Evolutionary conservation across 257 asterid genomes (phyloP), one percentile per base, ranked within the genome.

Genomic region (Perilla frutescens): DNA sequence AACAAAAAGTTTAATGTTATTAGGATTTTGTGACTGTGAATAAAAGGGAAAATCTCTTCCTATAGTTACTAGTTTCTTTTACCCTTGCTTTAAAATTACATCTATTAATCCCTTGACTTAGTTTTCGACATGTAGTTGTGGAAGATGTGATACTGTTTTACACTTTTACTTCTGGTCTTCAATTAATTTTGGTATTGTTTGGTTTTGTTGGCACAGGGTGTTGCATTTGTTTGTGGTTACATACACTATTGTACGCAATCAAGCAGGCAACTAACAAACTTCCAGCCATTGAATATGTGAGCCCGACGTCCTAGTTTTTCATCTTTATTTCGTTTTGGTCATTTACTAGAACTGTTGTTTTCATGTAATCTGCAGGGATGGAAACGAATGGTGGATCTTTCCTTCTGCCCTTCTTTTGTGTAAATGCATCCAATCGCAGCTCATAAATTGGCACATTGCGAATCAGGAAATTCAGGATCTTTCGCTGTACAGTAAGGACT

Each of bases 311-410:
- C 63, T 26, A 43, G 4, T 26, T 34, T 39, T 57, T 37, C 45
- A 20, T 26, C 44, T 14, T 1, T 39, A 31, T 50, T 47, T 32
- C 9, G 60, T 63, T 54, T 53, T 51, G 51, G 36, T 47, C 7
- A 44, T 60, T 31, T 14, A 3, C 34, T n/a, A 10, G 31, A 62
- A n/a, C 41, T 43, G 26, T 8, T 47, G 3, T 71, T 32, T 50
- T 26, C 14, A 29, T 50, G 37, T 61, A 67, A 20, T 58, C 58
- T 70, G 83, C 90, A 95, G 98, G 98, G 99, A 89, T 81, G 99
- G 89, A 88, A 87, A 91, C 76, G 99, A 90, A 72, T 95, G 98
- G 99, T 95, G 99, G 99, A 89, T 95, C 6, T 95, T 95, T 51
- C 98, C 99, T n/a, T 72, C 86, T 40, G 96, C 91, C 39, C 87